Conservation (phyloP, 2,329 filamentous ascomycete species). For the Colletotrichum musicola region DNA sequence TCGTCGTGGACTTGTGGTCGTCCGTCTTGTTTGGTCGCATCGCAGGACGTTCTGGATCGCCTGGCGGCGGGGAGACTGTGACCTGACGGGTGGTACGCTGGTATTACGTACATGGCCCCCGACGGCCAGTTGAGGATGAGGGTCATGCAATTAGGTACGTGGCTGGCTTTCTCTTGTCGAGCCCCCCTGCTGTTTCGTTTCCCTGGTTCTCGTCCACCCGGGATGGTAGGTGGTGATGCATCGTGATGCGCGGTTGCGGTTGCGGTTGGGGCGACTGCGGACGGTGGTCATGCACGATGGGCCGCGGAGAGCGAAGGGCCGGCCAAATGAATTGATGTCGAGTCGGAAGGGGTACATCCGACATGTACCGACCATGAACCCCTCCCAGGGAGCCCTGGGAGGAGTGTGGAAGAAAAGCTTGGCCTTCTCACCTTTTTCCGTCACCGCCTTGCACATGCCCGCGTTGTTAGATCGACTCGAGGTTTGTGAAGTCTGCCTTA, state of each 20-base stretch:
- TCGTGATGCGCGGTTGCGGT: not conserved
- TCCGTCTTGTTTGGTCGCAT: conserved; percentile 2
- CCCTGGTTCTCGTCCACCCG: too few species aligned
- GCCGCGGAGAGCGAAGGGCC: conserved; percentile 12
- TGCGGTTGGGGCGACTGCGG: not conserved
- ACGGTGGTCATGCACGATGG: conserved; percentile 14
- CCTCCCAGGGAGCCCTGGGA: not conserved
- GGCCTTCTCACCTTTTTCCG: not conserved
- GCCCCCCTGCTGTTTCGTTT: too few species aligned
- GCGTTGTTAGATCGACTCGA: not conserved
- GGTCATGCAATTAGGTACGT: too few species aligned
- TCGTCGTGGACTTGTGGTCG: too few species aligned
- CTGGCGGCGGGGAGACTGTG: not conserved
- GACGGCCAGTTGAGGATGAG: too few species aligned
- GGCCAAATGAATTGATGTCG: not conserved
- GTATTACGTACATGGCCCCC: conserved; percentile 19
- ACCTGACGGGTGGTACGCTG: conserved; percentile 4
- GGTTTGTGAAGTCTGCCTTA: not conserved
- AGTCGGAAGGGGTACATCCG: not conserved
- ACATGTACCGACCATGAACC: not conserved
- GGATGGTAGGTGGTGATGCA: not conserved
- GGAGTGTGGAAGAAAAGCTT: not conserved
- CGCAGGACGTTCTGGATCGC: not conserved
- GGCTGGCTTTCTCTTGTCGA: not conserved
- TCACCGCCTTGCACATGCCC: not conserved